phyloP scores from a whole-genome alignment of 495 filamentous ascomycete species.

The Aspergillus cavernicola region DNA sequence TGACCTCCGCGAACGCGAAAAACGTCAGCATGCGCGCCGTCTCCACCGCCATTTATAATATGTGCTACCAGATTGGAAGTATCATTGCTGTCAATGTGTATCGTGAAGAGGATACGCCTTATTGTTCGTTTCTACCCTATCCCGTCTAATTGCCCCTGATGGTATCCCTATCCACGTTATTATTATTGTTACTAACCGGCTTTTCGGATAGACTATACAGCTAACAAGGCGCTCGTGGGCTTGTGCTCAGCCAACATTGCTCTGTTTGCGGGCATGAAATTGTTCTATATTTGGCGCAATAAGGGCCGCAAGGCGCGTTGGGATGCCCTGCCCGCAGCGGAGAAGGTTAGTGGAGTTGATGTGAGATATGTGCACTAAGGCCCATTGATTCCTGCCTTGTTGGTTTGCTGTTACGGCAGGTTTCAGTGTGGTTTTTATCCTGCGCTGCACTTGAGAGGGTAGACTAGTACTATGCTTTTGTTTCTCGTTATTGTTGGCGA shows the following conservation, averaged over 20 bases:
- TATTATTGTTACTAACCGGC: not conserved
- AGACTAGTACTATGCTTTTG: too few species aligned
- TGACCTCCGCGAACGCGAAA: slow-evolving; percentile 51
- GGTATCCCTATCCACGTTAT: not conserved
- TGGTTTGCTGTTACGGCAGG: too few species aligned
- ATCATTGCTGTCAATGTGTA: slow-evolving; percentile 49
- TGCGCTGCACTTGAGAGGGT: too few species aligned
- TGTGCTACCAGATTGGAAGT: slow-evolving; percentile 33
- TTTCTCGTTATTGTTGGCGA: too few species aligned
- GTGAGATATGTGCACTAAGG: not conserved
- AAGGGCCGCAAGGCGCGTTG: slow-evolving; percentile 18
- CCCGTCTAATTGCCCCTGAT: slow-evolving; percentile 4
- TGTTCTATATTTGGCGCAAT: slow-evolving; percentile 31
- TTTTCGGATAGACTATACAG: slow-evolving; percentile 8
- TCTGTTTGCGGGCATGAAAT: slow-evolving; percentile 23
- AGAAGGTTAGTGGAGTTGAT: slow-evolving; percentile 5
- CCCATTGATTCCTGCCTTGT: too few species aligned
- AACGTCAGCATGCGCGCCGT: slow-evolving; percentile 29
- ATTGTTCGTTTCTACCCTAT: slow-evolving; percentile 18
- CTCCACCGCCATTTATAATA: slow-evolving; percentile 35
- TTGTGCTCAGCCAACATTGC: slow-evolving; percentile 35
- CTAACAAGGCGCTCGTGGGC: slow-evolving; percentile 40
- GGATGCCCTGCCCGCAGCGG: slow-evolving; percentile 22
- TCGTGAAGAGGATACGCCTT: slow-evolving; percentile 44
- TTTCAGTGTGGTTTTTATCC: too few species aligned